These are phyloP conservation scores for Dactylellina cionopaga DNA, from an alignment of 2,329 filamentous ascomycete genomes.

Conservation along the genomic window DNA sequence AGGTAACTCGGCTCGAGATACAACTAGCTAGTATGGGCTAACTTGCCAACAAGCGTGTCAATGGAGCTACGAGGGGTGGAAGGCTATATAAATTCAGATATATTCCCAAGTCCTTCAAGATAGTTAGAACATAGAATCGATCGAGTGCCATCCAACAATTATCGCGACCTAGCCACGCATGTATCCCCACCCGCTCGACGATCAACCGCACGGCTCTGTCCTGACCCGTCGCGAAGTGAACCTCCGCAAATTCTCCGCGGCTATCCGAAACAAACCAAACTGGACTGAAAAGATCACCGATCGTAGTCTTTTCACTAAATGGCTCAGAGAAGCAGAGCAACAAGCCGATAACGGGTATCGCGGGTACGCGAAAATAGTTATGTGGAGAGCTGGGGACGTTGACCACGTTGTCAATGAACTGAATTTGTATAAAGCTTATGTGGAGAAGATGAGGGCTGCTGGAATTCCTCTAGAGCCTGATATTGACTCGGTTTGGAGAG, in stretches of 20 bases:
- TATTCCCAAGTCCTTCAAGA: too few species aligned
- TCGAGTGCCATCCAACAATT: too few species aligned
- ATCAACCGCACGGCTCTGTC: neutral
- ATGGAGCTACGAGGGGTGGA: too few species aligned
- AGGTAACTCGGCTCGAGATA: too few species aligned
- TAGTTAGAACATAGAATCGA: too few species aligned
- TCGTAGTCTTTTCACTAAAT: constrained; percentile 1
- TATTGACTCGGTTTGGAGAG: constrained; percentile 30
- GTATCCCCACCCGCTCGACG: constrained; percentile 9
- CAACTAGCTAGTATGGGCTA: too few species aligned
- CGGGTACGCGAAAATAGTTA: neutral
- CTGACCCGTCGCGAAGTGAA: neutral
- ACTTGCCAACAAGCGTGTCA: too few species aligned
- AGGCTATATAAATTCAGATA: too few species aligned
- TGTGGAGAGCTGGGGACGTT: too few species aligned
- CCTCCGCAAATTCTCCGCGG: neutral
- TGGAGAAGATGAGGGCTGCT: neutral
- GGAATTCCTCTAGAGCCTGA: constrained; percentile 19
- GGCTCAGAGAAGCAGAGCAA: constrained; percentile 6
- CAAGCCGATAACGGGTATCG: neutral
- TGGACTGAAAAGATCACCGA: constrained; percentile 11
- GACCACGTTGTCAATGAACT: too few species aligned
- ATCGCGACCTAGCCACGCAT: too few species aligned
- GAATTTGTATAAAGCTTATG: constrained; percentile 4
- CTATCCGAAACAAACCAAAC: constrained; percentile 5